These are phyloP conservation scores for Saccharomycopsis hybrid DNA, from an alignment of 1,139 yeast species.

Conservation along the genomic window DNA sequence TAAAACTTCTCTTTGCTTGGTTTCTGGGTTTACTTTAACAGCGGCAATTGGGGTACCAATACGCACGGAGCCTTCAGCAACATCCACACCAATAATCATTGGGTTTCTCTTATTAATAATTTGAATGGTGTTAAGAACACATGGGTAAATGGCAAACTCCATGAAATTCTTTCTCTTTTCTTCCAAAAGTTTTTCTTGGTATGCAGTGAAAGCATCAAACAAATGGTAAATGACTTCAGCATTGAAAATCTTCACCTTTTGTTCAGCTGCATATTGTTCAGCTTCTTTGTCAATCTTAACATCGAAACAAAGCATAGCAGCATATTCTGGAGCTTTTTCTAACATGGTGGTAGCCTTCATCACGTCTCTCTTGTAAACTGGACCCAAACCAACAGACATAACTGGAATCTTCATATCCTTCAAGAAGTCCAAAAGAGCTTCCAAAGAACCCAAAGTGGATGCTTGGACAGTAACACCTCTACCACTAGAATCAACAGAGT, in stretches of 20 bases:
- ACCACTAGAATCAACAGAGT: constrained; percentile 90
- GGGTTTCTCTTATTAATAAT: constrained; percentile 98
- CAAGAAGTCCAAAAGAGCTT: constrained; percentile 92
- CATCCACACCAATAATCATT: constrained; percentile 98
- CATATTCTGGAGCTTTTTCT: constrained; percentile 91
- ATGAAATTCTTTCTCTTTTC: constrained; percentile 84
- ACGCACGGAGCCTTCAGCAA: constrained; percentile 81
- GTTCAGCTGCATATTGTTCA: constrained; percentile 93
- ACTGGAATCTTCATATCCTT: constrained; percentile 99
- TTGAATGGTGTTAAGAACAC: constrained; percentile 89
- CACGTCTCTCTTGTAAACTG: constrained; percentile 95
- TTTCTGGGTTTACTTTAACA: constrained; percentile 80
- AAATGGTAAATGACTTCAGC: constrained; percentile 96
- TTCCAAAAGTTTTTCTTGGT: constrained; percentile 82
- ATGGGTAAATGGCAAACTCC: constrained; percentile 90
- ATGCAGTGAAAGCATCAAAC: constrained; percentile 90
- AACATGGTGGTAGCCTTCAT: constrained; percentile 97
- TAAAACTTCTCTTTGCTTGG: constrained; percentile 68
- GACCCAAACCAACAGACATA: constrained; percentile 96
- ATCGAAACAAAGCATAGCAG: constrained; percentile 97
- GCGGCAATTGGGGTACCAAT: constrained; percentile 95
- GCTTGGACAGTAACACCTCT: constrained; percentile 98
- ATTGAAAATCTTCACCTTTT: constrained; percentile 82
- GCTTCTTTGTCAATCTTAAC: constrained; percentile 97
- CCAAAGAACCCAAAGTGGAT: constrained; percentile 94